Conservation (phyloP, 768 basidiomycete genomes). For the Lanmaoa pseudosensibilis region DNA sequence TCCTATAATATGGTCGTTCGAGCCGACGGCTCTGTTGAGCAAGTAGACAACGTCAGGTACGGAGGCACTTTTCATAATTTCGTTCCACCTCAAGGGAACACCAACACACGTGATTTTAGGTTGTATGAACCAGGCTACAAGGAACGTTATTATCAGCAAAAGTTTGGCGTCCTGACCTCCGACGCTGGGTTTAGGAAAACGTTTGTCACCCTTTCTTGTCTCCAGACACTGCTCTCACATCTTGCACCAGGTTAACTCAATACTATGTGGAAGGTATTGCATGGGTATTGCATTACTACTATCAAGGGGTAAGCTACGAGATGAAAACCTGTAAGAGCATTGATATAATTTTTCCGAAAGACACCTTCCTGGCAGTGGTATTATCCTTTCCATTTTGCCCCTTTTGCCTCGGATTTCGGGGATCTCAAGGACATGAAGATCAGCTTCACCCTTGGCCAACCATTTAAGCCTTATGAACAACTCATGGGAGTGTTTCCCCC, state of each 20-base stretch:
- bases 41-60: constrained; percentile 90
- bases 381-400: constrained; percentile 98
- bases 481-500: constrained; percentile 98
- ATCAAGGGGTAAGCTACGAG: constrained; percentile 78
- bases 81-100: not conserved
- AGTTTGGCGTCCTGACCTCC: constrained; percentile 76
- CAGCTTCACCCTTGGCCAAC: constrained; percentile 74
- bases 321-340: not conserved
- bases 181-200: constrained; percentile 70
- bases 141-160: constrained; percentile 91
- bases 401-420: constrained; percentile 93
- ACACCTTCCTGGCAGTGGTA: constrained; percentile 98
- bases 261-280: constrained; percentile 91
- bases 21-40: constrained; percentile 90
- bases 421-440: constrained; percentile 78
- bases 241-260: constrained; percentile 60
- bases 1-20: constrained; percentile 72
- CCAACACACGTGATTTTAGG: constrained; percentile 41
- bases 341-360: constrained; percentile 39
- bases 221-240: constrained; percentile 5
- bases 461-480: constrained; percentile 97
- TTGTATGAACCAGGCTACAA: constrained; percentile 96
- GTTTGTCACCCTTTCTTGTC: constrained; percentile 45
- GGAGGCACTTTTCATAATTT: constrained; percentile 30
- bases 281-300: constrained; percentile 98